Evolutionary conservation across 352 stramenopile genomes (phyloP), one percentile per base, ranked within the genome.

Genomic region (Pythium coloratum): DNA sequence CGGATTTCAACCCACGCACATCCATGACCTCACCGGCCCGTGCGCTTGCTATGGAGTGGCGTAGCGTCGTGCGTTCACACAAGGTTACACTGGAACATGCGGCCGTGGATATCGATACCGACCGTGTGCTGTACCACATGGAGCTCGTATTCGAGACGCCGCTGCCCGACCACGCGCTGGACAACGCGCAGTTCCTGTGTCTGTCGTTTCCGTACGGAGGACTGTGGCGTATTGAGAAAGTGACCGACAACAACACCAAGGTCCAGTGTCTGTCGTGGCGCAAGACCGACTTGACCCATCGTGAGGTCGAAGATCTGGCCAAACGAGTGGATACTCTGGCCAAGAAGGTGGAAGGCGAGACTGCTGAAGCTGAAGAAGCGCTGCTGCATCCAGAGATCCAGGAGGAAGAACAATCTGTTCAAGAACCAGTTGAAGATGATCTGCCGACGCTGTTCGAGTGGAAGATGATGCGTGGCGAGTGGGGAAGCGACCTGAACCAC

Each of bases 391-490:
- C 20, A 24, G 20, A 24, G 20, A 24, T 24, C 20, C 20, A 24
- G 20, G 20, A 24, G 20, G 20, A 24, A 24, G 20, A 24, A 24
- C 20, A 24, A 24, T 0, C 20, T 24, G 20, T 24, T 24, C 20
- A 24, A 24, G 20, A 24, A 24, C 20, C 20, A 24, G 20, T 24
- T 33, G 3, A 28, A 51, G 38, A 59, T 30, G 30, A 72, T 3
- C 68, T 70, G 30, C 60, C 66, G 10, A 76, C 71, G 26, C 28
- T 89, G 2, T 89, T 89, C 40, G 69, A 76, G 10, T 89, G 80
- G 80, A 85, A 83, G 60, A 89, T 89, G 78, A 76, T 86, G 64
- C 71, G 84, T 2, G 80, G 78, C 1, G 70, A 70, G 46, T 89
- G 76, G 76, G 72, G 75, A 5, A 32, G 26, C 2, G 54, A 76